Evolutionary conservation across 148 eudicot genomes (phyloP), one percentile per base, ranked within the genome.

Genomic region (Polygonum maritimum): DNA sequence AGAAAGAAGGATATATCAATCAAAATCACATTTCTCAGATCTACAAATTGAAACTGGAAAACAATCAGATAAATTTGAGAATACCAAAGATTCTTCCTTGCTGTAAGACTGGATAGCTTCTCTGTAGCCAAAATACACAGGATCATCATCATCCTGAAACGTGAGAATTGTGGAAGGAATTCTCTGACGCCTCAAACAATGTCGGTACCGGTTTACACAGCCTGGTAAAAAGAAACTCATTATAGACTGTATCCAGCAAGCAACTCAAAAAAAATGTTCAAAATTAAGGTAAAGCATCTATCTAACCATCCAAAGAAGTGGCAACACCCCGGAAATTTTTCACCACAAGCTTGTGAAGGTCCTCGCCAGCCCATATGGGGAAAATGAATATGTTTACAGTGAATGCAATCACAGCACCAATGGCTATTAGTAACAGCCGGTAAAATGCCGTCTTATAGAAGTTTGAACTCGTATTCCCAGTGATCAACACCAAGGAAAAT

Each of bases 361-460:
- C 91, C 63, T 86, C 87, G 41, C 91, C 91, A 4, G 91, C 87
- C 91, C 91, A 88, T 45, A 88, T 84, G 38, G 91, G 91, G 69
- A 12, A 84, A 69, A 88, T 44, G 41, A 85, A 88, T 19, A 81
- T 83, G 71, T 88, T 88, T 15, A 86, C 81, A 16, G 79, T 49
- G 3, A 84, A 79, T 38, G 83, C 80, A 41, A 83, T 31, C 6
- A 35, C 63, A 76, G 89, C 89, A 15, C 91, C 89, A 38, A 84
- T 79, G 9, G 65, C 85, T 76, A 88, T 86, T 70, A 86, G 81
- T 77, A 88, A 26, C 41, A 88, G 76, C 16, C 89, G 81, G 26
- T 40, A 81, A 63, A 77, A 57, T 16, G 86, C 86, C 1, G 89
- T 83, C 19, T 55, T 52, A 51, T 82, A 69, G 38, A 82, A 84